Evolutionary conservation across 2,329 filamentous ascomycete genomes (phyloP), one percentile per base, ranked within the genome.

Genomic region (Colletotrichum higginsianum): DNA sequence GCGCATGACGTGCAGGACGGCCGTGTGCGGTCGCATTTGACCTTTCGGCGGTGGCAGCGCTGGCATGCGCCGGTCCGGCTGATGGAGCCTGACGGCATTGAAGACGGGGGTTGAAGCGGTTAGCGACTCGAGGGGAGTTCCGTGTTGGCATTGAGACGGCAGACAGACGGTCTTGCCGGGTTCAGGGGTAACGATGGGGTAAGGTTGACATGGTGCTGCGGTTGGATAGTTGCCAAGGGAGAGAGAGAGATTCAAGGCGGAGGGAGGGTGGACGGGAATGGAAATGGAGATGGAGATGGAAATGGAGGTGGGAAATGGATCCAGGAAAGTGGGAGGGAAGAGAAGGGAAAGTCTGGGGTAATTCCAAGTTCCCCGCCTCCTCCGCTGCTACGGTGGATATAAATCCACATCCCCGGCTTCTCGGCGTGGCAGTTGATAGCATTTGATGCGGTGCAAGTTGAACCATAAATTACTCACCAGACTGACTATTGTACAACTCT

Each of bases 11-110:
- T 75, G 66, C 83, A 84, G 46, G 78, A 75, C 3, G 81, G 82
- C 6, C 77, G 78, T 26, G 75, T 71, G 63, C 83, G 83, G 76
- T 84, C 82, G 72, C 83, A 84, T 49, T 79, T 78, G 42, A 81
- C 81, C 71, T 84, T 85, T 53, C 82, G 75, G 46, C 79, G 78
- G 73, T 84, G 83, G 72, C 83, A 84, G 61, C 81, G 78, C 52
- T 83, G 82, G 75, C 81, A 83, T 13, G 81, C 82, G 63, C 71
- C 71, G n/a, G 64, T 72, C 42, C 67, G 63, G 18, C 71, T 72
- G 9, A 55, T 46, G 7, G 67, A 62, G 38, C 42, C 52, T 15
- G 67, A 30, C 26, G 67, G 64, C 64, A 71, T 71, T 46, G 55
- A 42, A 18, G 16, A 7, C 7, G 23, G 23, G 40, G n/a, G 18